phyloP scores from a whole-genome alignment of 208 protist genomes.

The Leishmania arabica region DNA sequence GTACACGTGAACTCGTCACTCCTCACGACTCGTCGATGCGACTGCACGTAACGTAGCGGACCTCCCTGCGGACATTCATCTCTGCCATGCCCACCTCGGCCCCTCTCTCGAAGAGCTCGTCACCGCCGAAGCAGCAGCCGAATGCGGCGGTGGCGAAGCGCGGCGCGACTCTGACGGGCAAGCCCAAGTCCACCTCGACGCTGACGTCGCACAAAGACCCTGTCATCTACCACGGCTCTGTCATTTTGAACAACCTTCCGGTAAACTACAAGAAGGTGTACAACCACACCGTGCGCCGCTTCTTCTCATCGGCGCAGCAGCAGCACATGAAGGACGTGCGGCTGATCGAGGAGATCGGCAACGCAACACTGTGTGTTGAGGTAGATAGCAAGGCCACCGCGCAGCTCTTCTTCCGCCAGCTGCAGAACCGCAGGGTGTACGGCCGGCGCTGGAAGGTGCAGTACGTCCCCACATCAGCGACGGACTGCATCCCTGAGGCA shows the following conservation, averaged over 20 bases:
- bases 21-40: neutral
- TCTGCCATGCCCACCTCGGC: neutral
- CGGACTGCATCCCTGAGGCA: conserved; percentile 44
- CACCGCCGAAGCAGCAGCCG: neutral
- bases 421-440: conserved; percentile 72
- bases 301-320: conserved; percentile 44
- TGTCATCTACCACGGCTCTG: conserved; percentile 59
- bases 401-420: conserved; percentile 50
- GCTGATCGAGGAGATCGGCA: conserved; percentile 75
- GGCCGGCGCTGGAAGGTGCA: conserved; percentile 83
- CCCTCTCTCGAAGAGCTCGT: neutral
- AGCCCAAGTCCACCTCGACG: neutral
- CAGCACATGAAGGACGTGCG: conserved; percentile 34
- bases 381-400: conserved; percentile 60
- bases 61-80: neutral
- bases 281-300: conserved; percentile 53
- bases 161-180: neutral
- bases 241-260: conserved; percentile 67
- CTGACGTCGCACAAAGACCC: conserved; percentile 18
- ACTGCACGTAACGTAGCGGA: neutral
- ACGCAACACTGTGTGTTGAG: conserved; percentile 73
- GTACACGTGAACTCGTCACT: neutral
- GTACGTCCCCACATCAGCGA: conserved; percentile 45
- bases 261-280: conserved; percentile 69
- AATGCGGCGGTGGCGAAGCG: conserved; percentile 7